Conservation (phyloP, 176 grass and related monocot species). For the Oropetium thomaeum region DNA sequence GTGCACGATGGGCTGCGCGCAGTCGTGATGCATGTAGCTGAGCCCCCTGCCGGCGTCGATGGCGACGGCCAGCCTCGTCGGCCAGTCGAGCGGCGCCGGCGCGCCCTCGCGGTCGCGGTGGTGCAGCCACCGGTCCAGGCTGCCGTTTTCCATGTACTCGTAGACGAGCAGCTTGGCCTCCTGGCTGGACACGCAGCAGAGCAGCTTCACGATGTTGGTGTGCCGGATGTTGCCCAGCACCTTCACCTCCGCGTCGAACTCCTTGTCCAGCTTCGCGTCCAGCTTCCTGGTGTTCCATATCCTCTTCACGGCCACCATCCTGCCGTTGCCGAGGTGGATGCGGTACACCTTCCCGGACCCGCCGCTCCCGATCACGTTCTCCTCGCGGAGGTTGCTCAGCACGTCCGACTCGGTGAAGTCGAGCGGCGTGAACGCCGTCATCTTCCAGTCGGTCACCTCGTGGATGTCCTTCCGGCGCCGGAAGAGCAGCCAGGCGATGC, state of each 20-base stretch:
- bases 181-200: slow-evolving; percentile 66
- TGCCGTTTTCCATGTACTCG: slow-evolving; percentile 86
- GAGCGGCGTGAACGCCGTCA: slow-evolving; percentile 55
- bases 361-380: slow-evolving; percentile 69
- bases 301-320: slow-evolving; percentile 71
- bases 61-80: slow-evolving; percentile 53
- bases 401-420: slow-evolving; percentile 57
- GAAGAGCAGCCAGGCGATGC: slow-evolving; percentile 42
- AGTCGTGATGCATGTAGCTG: slow-evolving; percentile 85
- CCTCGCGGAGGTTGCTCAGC: slow-evolving; percentile 44
- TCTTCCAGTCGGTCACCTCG: slow-evolving; percentile 55
- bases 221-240: slow-evolving; percentile 75
- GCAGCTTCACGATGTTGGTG: slow-evolving; percentile 81
- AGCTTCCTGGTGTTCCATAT: slow-evolving; percentile 47
- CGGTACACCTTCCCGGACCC: slow-evolving; percentile 73
- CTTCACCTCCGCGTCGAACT: slow-evolving; percentile 73
- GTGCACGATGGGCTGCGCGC: slow-evolving; percentile 55
- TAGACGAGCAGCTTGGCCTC: slow-evolving; percentile 68
- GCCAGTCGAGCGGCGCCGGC: slow-evolving; percentile 59
- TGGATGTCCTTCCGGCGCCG: slow-evolving; percentile 32
- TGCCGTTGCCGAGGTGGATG: slow-evolving; percentile 24
- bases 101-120: slow-evolving; percentile 24
- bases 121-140: slow-evolving; percentile 78
- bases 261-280: slow-evolving; percentile 48
- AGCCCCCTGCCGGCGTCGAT: slow-evolving; percentile 60